A percentile compares a stretch with the other conserved stretches of the same genome.
Conservation (phyloP, 2,329 filamentous ascomycete species). For the Paecilomyces fulvus region DNA sequence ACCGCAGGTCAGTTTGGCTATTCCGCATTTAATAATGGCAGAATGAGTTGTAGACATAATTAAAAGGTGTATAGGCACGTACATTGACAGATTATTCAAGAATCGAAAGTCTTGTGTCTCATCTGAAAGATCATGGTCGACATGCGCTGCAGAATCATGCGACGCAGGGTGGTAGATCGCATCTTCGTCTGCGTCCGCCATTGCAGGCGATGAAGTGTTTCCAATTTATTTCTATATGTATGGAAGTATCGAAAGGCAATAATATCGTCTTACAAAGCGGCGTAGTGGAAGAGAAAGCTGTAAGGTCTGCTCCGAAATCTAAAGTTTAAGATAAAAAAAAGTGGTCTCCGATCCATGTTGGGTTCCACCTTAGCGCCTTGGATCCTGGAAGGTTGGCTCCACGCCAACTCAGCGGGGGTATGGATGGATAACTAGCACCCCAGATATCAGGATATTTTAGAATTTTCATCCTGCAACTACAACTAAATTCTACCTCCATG, state of each 20-base stretch:
- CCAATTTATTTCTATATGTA: background rate
- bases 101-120: conserved; percentile 82
- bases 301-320: background rate
- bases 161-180: conserved; percentile 22
- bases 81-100: conserved; percentile 50
- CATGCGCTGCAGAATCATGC: conserved; percentile 21
- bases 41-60: background rate
- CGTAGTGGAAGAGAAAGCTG: background rate
- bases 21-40: conserved; percentile 24
- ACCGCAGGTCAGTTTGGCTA: background rate
- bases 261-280: background rate
- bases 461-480: background rate
- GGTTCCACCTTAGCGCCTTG: background rate
- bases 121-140: conserved; percentile 62
- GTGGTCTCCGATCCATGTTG: background rate
- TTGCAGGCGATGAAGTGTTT: conserved; percentile 6
- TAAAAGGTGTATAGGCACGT: conserved; percentile 8
- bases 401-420: background rate
- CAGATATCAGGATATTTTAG: background rate
- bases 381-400: background rate
- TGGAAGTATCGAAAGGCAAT: background rate
- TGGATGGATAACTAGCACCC: background rate
- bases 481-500: background rate
- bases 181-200: conserved; percentile 40
- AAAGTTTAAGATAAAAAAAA: background rate